Evolutionary conservation across 768 basidiomycete species (phyloP).

Genomic region (Tubosaeta brunneosetosa): DNA sequence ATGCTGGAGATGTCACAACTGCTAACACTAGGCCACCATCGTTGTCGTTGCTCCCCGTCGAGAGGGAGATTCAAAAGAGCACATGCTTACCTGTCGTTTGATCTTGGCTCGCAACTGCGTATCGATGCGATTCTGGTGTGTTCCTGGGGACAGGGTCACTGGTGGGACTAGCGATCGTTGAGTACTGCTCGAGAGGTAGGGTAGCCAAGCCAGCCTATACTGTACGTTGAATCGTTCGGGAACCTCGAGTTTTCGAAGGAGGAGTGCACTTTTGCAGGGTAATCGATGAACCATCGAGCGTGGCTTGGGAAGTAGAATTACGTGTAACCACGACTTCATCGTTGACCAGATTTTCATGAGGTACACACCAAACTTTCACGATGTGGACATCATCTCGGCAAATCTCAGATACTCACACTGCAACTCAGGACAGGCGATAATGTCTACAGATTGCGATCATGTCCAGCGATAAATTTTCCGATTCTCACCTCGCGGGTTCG

Average conservation of each 20-base stretch:
- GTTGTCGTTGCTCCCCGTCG: too few relatives aligned
- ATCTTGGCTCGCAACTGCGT: background rate
- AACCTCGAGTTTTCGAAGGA: too few relatives aligned
- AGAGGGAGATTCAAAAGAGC: too few relatives aligned
- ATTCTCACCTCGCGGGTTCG: constrained; percentile 17
- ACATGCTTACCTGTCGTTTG: too few relatives aligned
- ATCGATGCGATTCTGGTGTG: background rate
- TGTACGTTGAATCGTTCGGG: too few relatives aligned
- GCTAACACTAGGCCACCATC: too few relatives aligned
- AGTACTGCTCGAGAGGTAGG: too few relatives aligned
- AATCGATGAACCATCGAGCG: too few relatives aligned
- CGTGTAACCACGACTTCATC: background rate
- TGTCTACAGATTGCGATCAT: constrained; percentile 1
- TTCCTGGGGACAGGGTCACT: background rate
- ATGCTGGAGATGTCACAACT: too few relatives aligned
- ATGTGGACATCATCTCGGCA: constrained; percentile 9
- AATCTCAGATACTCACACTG: constrained; percentile 9
- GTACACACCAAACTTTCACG: background rate
- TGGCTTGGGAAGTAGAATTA: constrained; percentile 10
- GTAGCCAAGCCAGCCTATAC: too few relatives aligned
- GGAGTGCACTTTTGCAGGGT: too few relatives aligned
- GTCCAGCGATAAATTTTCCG: constrained; percentile 4
- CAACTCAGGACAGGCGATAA: background rate
- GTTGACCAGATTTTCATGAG: constrained; percentile 21
- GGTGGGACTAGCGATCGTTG: background rate